Conservation (phyloP, 257 asterid species). For the Jasminum sambac region DNA sequence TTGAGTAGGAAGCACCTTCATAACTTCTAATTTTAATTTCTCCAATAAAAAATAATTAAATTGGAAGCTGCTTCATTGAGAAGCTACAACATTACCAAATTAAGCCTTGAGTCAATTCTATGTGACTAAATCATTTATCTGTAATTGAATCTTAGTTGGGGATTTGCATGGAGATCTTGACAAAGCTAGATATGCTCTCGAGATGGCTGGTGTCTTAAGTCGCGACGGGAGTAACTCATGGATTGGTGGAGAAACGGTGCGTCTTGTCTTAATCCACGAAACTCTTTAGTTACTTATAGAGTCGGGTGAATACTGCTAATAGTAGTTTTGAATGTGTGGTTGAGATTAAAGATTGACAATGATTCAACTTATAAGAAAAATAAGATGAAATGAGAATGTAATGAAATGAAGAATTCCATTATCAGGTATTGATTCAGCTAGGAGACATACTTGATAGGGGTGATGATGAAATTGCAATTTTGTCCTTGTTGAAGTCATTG, state of each 20-base stretch:
- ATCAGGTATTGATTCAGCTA: slow-evolving; percentile 85
- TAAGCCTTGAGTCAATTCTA: not conserved
- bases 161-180: slow-evolving; percentile 95
- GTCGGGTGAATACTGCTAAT: not conserved
- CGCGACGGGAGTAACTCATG: slow-evolving; percentile 71
- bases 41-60: too few relatives aligned
- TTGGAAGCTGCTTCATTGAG: too few relatives aligned
- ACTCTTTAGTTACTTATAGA: slow-evolving; percentile 2
- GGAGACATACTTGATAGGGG: slow-evolving; percentile 98
- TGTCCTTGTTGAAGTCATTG: slow-evolving; percentile 76
- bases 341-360: too few relatives aligned
- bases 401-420: not conserved
- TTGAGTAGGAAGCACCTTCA: too few relatives aligned
- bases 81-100: too few relatives aligned
- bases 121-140: slow-evolving; percentile 7
- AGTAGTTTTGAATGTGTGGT: too few relatives aligned
- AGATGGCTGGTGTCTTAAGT: slow-evolving; percentile 85
- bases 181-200: slow-evolving; percentile 90
- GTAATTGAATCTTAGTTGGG: slow-evolving; percentile 56
- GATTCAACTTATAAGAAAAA: too few relatives aligned
- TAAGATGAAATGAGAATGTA: too few relatives aligned
- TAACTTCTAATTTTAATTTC: too few relatives aligned
- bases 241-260: slow-evolving; percentile 92
- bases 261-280: slow-evolving; percentile 11
- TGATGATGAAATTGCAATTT: slow-evolving; percentile 90